Conservation (phyloP, 2,329 filamentous ascomycete species). For the Magnaporthiopsis rhizophila region DNA sequence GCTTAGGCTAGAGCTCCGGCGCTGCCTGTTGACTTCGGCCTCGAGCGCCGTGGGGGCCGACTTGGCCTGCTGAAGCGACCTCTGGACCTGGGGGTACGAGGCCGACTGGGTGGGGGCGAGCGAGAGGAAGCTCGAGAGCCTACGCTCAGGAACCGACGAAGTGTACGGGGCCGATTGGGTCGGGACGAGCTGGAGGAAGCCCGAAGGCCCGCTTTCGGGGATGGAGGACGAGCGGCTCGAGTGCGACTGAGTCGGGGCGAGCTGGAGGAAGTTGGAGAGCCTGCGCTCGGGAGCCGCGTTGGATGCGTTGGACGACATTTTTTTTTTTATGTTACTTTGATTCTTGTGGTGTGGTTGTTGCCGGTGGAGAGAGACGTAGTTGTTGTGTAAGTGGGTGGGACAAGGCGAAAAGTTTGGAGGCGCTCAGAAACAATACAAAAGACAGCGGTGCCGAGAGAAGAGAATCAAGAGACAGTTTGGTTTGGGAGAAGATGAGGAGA, state of each 20-base stretch:
- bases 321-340: no score
- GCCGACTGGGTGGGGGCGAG: constrained; percentile 51
- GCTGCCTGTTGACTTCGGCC: constrained; percentile 20
- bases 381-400: not conserved
- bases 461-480: not conserved
- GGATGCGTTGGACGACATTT: not conserved
- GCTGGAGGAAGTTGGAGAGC: no score
- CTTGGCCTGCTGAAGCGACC: constrained; percentile 20
- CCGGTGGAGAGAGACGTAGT: no score
- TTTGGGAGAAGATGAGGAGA: not conserved
- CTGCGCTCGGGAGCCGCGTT: no score
- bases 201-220: not conserved
- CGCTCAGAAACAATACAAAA: not conserved
- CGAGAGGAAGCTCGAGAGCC: constrained; percentile 40
- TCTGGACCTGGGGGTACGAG: constrained; percentile 42
- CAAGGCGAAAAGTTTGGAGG: not conserved
- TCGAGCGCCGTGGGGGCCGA: constrained; percentile 10
- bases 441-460: not conserved
- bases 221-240: not conserved
- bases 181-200: constrained; percentile 52
- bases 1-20: constrained; percentile 49
- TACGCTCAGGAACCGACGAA: constrained; percentile 11
- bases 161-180: constrained; percentile 50
- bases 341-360: no score
- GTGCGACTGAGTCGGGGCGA: no score